Conservation (phyloP, 1,139 yeast genomes). For the Pichia sp. region DNA sequence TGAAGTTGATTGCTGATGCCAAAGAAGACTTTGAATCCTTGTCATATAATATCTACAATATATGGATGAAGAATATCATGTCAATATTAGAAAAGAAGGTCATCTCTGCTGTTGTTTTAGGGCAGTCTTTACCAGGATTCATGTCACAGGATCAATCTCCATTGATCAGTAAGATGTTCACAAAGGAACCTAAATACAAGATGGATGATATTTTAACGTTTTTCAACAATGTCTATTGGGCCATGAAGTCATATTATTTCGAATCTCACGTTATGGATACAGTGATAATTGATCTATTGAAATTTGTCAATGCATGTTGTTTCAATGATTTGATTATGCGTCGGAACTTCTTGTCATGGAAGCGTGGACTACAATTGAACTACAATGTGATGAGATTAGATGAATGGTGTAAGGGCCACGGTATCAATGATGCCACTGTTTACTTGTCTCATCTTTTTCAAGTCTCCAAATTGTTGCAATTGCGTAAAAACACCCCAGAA, state of each 20-base stretch:
- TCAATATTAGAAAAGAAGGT: constrained; percentile 88
- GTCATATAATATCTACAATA: constrained; percentile 89
- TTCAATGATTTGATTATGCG: constrained; percentile 96
- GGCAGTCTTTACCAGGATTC: constrained; percentile 95
- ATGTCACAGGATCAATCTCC: constrained; percentile 86
- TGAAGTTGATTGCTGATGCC: constrained; percentile 84
- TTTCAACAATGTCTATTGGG: constrained; percentile 88
- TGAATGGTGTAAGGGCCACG: constrained; percentile 98
- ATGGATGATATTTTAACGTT: constrained; percentile 94
- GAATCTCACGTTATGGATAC: constrained; percentile 83
- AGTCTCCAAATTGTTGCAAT: constrained; percentile 88
- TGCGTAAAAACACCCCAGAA: constrained; percentile 82
- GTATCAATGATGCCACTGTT: constrained; percentile 83
- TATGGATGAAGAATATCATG: constrained; percentile 97
- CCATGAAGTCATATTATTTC: constrained; percentile 87
- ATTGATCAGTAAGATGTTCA: constrained; percentile 78
- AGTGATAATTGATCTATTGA: constrained; percentile 77
- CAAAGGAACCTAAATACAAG: constrained; percentile 58
- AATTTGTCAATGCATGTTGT: constrained; percentile 88
- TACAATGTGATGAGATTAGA: constrained; percentile 94
- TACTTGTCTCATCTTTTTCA: constrained; percentile 86
- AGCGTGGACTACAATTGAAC: constrained; percentile 93
- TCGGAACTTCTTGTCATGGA: constrained; percentile 93
- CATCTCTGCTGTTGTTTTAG: constrained; percentile 86
- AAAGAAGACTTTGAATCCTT: constrained; percentile 92